Base-by-base conservation (phyloP, 2,329 filamentous ascomycete species). In the Sporothrix dimorphospora region DNA sequence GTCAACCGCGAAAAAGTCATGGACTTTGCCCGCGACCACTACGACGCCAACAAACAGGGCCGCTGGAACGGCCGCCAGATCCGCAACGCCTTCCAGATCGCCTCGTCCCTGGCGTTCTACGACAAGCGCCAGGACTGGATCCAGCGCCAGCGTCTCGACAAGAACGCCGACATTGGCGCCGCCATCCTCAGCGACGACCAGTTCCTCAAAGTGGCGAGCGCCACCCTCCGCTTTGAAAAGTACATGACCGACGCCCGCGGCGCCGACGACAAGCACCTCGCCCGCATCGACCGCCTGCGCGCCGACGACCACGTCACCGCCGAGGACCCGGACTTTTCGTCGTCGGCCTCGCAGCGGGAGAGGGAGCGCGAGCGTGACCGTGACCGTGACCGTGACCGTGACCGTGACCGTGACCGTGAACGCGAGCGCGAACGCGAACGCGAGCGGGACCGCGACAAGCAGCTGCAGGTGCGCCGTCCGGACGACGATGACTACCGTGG, bases 21-120 rank as follows among this genome's bases (percentile, higher is more conserved):
- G 30, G n/a, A 53, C 8, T 75, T 72, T 70, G 74, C 74, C 14
- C n/a, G 24, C 8, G 16, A 49, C n/a, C 69, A 73, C 24, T 74
- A 69, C 24, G 57, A 71, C 27, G 4, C 30, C n/a, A 57, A 59
- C 16, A 51, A 66, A 8, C 51, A 45, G n/a, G 65, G 67, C 14
- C 70, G 72, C 24, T 76, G 75, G 75, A 76, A 76, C 53, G 75
- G 75, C 0, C 78, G 82, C 0, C 80, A 83, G 74, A 83, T 83
- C 70, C 81, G 81, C 21, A 83, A 83, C 57, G 81, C 81, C 4
- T 82, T 76, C 71, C 74, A 76, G 69, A 71, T 76, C 3, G 76
- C 76, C 4, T 70, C 71, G n/a, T 74, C 71, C 12, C 71, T 76
- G 6, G 75, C 73, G 1, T 74, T 73, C 34, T 73, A 75, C 16